A percentile compares a stretch with the other conserved stretches of the same genome.
Evolutionary conservation across 208 protist species (phyloP).

Genomic region (Novymonas esmeraldas): DNA sequence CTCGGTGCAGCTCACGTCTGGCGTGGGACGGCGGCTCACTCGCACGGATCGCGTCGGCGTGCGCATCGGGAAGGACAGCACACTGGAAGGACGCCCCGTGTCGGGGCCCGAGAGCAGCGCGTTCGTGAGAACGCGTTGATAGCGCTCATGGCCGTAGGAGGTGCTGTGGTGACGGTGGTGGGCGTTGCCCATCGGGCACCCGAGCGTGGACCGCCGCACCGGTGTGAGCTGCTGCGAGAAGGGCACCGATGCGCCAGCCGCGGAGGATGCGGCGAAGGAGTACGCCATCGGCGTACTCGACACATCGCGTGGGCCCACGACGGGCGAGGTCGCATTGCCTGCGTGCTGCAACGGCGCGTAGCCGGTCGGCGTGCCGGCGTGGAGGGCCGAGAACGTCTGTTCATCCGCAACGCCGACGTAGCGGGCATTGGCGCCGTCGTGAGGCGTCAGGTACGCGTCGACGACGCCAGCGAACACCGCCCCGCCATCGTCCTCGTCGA

Average conservation of each 20-base stretch:
- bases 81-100: conserved; percentile 2
- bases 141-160: conserved; percentile 21
- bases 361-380: not conserved
- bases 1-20: not conserved
- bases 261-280: not conserved
- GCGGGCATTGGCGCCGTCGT: conserved; percentile 21
- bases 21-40: not conserved
- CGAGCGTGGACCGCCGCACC: conserved; percentile 2
- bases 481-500: conserved; percentile 2
- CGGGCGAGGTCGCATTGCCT: not conserved
- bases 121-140: conserved; percentile 23
- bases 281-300: not conserved
- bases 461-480: not conserved
- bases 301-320: not conserved
- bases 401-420: conserved; percentile 32
- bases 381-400: conserved; percentile 19
- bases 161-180: conserved; percentile 22
- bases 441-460: not conserved
- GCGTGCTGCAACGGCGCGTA: not conserved
- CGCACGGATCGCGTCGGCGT: not conserved
- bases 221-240: conserved; percentile 17
- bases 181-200: not conserved
- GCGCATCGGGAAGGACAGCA: conserved; percentile 15
- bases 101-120: conserved; percentile 21
- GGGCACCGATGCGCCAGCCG: not conserved